Percentiles rank a stretch among this genome's conserved stretches.
These are phyloP conservation scores for Fusarium camptoceras DNA, from an alignment of 2,329 filamentous ascomycete genomes.

Conservation along the genomic window DNA sequence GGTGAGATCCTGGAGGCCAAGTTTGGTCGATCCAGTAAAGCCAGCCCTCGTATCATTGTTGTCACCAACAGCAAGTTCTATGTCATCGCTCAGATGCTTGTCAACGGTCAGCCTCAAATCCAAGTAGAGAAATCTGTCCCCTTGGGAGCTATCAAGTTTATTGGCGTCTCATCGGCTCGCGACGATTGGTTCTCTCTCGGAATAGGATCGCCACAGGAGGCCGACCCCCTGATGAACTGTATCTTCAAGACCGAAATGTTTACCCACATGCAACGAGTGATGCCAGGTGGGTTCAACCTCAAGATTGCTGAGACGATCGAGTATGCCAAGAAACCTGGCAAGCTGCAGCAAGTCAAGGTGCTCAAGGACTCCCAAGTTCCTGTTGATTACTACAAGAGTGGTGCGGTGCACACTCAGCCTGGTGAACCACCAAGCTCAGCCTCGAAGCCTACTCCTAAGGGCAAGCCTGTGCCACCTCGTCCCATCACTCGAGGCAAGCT, in stretches of 20 bases:
- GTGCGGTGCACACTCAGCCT: constrained; percentile 84
- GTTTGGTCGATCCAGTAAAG: constrained; percentile 95
- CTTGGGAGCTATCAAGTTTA: constrained; percentile 87
- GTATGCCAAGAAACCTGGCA: constrained; percentile 98
- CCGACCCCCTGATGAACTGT: constrained; percentile 93
- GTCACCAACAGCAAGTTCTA: constrained; percentile 90
- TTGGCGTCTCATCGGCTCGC: constrained; percentile 82
- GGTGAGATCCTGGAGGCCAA: constrained; percentile 92
- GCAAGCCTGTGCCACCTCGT: constrained; percentile 85
- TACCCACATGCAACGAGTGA: constrained; percentile 84
- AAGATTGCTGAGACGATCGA: constrained; percentile 88
- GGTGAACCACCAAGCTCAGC: constrained; percentile 86
- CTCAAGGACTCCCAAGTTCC: constrained; percentile 83
- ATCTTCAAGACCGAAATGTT: constrained; percentile 98
- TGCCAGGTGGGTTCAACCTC: constrained; percentile 83
- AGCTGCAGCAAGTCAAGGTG: constrained; percentile 88
- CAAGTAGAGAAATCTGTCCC: constrained; percentile 83
- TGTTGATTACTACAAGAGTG: constrained; percentile 93
- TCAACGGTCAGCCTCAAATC: constrained; percentile 85
- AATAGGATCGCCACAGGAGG: constrained; percentile 87
- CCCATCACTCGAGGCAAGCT: constrained; percentile 95
- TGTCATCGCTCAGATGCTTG: constrained; percentile 84
- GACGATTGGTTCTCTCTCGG: constrained; percentile 98
- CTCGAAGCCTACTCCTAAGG: constrained; percentile 87
- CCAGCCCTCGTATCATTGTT: constrained; percentile 84